Evolutionary conservation across 2,329 filamentous ascomycete species (phyloP).

Genomic region (Neopestalotiopsis sp.): DNA sequence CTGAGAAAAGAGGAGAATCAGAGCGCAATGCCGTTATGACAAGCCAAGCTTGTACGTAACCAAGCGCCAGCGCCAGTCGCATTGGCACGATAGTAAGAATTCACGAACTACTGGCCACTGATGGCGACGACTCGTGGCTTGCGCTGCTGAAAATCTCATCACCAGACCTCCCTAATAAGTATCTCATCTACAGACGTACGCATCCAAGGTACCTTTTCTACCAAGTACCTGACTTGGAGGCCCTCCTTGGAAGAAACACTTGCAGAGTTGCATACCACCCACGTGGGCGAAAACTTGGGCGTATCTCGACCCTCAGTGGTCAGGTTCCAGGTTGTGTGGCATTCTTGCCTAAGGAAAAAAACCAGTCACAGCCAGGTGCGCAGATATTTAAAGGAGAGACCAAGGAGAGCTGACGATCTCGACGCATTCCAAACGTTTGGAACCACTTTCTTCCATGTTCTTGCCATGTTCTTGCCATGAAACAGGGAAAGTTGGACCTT

Average conservation of each 20-base stretch:
- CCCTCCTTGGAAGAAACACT: too few relatives aligned
- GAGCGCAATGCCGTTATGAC: neutral
- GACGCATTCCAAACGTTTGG: neutral
- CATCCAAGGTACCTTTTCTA: too few relatives aligned
- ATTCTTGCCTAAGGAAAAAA: neutral
- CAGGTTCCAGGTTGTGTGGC: neutral
- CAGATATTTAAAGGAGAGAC: neutral
- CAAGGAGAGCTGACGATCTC: neutral
- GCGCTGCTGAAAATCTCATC: too few relatives aligned
- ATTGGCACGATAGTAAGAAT: neutral
- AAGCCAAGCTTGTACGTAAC: neutral
- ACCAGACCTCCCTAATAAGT: too few relatives aligned
- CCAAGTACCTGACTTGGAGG: too few relatives aligned
- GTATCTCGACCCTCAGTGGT: too few relatives aligned
- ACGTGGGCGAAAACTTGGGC: too few relatives aligned
- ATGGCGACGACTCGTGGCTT: constrained; percentile 1
- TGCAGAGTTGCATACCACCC: too few relatives aligned
- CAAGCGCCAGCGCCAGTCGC: neutral
- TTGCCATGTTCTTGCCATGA: too few relatives aligned
- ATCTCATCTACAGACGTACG: too few relatives aligned
- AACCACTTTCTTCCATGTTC: neutral
- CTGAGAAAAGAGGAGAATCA: neutral
- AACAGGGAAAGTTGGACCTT: too few relatives aligned
- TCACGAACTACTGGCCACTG: neutral
- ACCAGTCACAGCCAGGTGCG: neutral